These are phyloP conservation scores for Thielaviopsis euricoi DNA, from an alignment of 2,329 filamentous ascomycete species.

Conservation along the genomic window DNA sequence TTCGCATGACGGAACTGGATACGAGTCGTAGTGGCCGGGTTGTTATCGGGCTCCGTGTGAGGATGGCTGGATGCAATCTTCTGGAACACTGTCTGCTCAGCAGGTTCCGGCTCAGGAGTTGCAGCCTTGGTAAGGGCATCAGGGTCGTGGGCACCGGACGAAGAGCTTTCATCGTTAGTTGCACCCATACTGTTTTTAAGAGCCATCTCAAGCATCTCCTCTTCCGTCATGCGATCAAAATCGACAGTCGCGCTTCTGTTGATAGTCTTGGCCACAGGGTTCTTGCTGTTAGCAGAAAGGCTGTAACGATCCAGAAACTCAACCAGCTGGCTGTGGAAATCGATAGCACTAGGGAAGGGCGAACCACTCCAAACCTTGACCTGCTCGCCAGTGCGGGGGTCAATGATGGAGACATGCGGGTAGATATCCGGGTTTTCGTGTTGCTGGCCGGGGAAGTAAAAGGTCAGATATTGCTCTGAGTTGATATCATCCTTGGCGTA, in stretches of 20 bases:
- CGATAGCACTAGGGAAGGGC: constrained; percentile 56
- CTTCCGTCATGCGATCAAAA: constrained; percentile 81
- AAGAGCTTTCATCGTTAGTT: constrained; percentile 26
- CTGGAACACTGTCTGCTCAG: constrained; percentile 36
- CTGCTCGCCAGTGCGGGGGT: constrained; percentile 89
- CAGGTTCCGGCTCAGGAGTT: constrained; percentile 23
- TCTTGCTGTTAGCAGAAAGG: constrained; percentile 72
- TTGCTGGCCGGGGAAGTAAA: constrained; percentile 60
- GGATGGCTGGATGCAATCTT: constrained; percentile 55
- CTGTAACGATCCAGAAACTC: constrained; percentile 98
- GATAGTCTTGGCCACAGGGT: constrained; percentile 71
- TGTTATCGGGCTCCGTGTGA: constrained; percentile 61
- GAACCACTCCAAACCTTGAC: constrained; percentile 89
- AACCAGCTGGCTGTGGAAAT: constrained; percentile 81
- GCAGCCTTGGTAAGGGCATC: constrained; percentile 65
- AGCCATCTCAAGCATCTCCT: constrained; percentile 92
- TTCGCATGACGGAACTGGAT: constrained; percentile 84
- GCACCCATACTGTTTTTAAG: constrained; percentile 60
- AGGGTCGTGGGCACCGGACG: constrained; percentile 49
- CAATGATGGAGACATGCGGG: constrained; percentile 88
- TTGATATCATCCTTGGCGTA: constrained; percentile 74
- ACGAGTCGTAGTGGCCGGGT: constrained; percentile 52
- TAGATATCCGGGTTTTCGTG: constrained; percentile 79
- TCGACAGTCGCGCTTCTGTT: constrained; percentile 25
- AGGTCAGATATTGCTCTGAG: constrained; percentile 68